phyloP scores from a whole-genome alignment of 768 basidiomycete genomes.

The Cantharellus cinnabarinus region DNA sequence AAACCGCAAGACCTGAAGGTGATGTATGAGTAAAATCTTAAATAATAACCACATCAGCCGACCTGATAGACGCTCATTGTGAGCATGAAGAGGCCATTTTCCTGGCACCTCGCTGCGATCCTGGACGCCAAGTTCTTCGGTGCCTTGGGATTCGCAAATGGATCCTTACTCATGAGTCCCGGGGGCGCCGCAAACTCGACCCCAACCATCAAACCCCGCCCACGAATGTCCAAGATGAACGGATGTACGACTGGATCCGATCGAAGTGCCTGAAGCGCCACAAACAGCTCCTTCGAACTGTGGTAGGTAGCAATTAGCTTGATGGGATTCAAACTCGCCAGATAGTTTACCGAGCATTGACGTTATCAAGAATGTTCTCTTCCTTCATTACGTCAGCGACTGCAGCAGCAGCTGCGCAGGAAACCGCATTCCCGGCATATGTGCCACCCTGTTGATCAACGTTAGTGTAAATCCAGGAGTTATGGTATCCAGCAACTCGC shows the following conservation, averaged over 20 bases:
- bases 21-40: not conserved
- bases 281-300: slow-evolving; percentile 56
- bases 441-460: slow-evolving; percentile 46
- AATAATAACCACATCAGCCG: slow-evolving; percentile 1
- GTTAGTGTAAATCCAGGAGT: not conserved
- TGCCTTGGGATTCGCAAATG: slow-evolving; percentile 18
- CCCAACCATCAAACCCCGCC: slow-evolving; percentile 74
- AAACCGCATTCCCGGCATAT: slow-evolving; percentile 80
- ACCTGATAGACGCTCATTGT: slow-evolving; percentile 78
- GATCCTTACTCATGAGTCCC: slow-evolving; percentile 29
- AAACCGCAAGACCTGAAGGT: slow-evolving; percentile 42
- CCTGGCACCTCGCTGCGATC: slow-evolving; percentile 60
- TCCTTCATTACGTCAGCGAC: slow-evolving; percentile 56
- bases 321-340: not conserved
- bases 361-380: slow-evolving; percentile 70
- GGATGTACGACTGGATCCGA: slow-evolving; percentile 30
- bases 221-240: slow-evolving; percentile 70
- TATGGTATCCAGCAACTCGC: slow-evolving; percentile 18
- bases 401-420: slow-evolving; percentile 79
- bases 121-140: slow-evolving; percentile 41
- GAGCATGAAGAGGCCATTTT: slow-evolving; percentile 69
- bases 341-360: slow-evolving; percentile 34
- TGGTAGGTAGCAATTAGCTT: not conserved
- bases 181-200: slow-evolving; percentile 53
- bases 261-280: slow-evolving; percentile 34